Percentiles rank a stretch among this genome's conserved stretches.
Conservation (phyloP, 495 filamentous ascomycete genomes). For the Podospora pseudoanserina region DNA sequence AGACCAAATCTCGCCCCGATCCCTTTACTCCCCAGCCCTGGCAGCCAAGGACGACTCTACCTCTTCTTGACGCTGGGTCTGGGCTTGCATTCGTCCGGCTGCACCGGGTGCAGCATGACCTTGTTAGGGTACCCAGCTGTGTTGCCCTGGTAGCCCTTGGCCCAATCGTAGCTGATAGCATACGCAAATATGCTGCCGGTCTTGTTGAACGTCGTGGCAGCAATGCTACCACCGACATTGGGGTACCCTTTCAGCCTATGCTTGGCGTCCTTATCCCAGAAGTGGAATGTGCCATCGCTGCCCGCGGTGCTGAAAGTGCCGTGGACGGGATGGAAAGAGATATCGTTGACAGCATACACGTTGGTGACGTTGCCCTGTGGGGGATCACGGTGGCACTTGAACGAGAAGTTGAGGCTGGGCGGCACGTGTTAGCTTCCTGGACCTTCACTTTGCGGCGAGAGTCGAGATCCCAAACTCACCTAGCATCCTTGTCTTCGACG, state of each 20-base stretch:
- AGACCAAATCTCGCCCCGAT: not conserved
- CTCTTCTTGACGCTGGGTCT: slow-evolving; percentile 41
- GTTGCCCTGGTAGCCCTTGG: slow-evolving; percentile 80
- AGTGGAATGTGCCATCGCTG: slow-evolving; percentile 88
- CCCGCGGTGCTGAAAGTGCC: slow-evolving; percentile 93
- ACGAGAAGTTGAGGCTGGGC: slow-evolving; percentile 76
- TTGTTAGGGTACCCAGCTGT: slow-evolving; percentile 69
- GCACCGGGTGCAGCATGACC: slow-evolving; percentile 87
- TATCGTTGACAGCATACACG: slow-evolving; percentile 87
- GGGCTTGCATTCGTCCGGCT: slow-evolving; percentile 62
- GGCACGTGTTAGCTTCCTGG: slow-evolving; percentile 9
- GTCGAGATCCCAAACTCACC: slow-evolving; percentile 37
- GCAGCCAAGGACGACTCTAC: slow-evolving; percentile 19
- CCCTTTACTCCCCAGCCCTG: not conserved
- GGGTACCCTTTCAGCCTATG: slow-evolving; percentile 88
- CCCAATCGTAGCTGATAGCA: slow-evolving; percentile 94
- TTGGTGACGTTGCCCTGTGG: slow-evolving; percentile 61
- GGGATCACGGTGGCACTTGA: slow-evolving; percentile 89
- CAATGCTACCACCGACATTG: slow-evolving; percentile 79
- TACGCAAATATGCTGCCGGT: slow-evolving; percentile 86
- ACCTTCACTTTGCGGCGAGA: not conserved
- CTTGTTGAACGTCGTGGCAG: slow-evolving; percentile 76
- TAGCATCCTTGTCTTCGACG: slow-evolving; percentile 80
- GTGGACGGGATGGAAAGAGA: slow-evolving; percentile 83
- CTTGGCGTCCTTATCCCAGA: slow-evolving; percentile 94